Base-by-base conservation (phyloP, 305 asterid genomes). In the Fraxinus xanthoxyloides region DNA sequence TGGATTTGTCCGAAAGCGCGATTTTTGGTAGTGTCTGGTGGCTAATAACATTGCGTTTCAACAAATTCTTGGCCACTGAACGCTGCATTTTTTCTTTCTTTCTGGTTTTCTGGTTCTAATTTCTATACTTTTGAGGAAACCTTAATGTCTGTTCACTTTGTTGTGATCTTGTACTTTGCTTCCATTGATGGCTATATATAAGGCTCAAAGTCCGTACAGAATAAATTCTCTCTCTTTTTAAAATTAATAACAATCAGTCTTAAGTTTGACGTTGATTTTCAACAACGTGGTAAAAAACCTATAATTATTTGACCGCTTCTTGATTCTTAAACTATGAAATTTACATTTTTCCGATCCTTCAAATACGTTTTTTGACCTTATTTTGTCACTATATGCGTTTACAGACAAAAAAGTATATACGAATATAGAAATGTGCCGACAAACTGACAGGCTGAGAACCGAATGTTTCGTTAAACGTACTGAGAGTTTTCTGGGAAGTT, bases 31-130 rank as follows among this genome's bases (percentile, higher is more conserved):
- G 23, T 56, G 67, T 4, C 36, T 31, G 59, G 54, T 63, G 81
- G 67, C 69, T 73, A 1, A 84, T 34, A 23, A 65, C 40, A 23
- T 84, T 77, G 34, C 77, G 77, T 28, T 63, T 86, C 24, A 84
- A 13, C 38, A 82, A 59, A 15, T 69, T 85, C 75, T 40, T 85
- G 83, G 87, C 87, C 28, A 81, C 15, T 65, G 86, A 79, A 69
- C 84, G 85, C 51, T 85, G 85, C 85, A 85, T 85, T 65, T 7
- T 21, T 40, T 3, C 73, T 59, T 10, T 32, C 48, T 2, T 28
- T n/a, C 40, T 38, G 48, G 8, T 2, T 38, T 38, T 38, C 13
- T 3, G 12, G 35, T 81, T 30, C 12, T 3, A 19, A 65, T 23
- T 13, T 28, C 26, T 38, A 36, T 70, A 72, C 31, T 5, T 35